phyloP scores from a whole-genome alignment of 768 basidiomycete species.

The Agrocybe chaxingu region DNA sequence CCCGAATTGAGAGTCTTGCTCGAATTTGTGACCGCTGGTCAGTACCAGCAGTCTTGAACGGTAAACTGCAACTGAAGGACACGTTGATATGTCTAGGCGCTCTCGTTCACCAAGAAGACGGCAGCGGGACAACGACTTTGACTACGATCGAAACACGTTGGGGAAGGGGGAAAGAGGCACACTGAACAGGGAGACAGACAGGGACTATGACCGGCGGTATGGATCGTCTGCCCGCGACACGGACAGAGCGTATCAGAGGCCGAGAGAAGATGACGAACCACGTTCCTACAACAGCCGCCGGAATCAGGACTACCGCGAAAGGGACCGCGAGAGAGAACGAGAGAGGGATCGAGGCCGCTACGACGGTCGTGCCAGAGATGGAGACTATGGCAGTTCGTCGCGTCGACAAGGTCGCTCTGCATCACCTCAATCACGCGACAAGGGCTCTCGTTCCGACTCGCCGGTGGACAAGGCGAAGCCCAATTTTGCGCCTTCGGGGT shows the following conservation, averaged over 20 bases:
- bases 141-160: no score
- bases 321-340: conserved; percentile 15
- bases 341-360: conserved; percentile 11
- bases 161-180: not conserved
- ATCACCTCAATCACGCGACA: conserved; percentile 48
- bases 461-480: conserved; percentile 68
- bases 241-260: not conserved
- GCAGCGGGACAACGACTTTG: conserved; percentile 2
- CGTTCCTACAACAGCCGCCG: not conserved
- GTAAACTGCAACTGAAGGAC: conserved; percentile 10
- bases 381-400: conserved; percentile 26
- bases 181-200: conserved; percentile 6
- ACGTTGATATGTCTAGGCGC: conserved; percentile 13
- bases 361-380: conserved; percentile 21
- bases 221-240: conserved; percentile 1
- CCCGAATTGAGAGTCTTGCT: no score
- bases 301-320: conserved; percentile 7
- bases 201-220: not conserved
- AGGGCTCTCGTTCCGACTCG: conserved; percentile 40
- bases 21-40: no score
- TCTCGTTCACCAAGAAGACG: conserved; percentile 16
- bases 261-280: conserved; percentile 8
- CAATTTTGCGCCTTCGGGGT: conserved; percentile 84
- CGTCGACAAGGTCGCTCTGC: conserved; percentile 48
- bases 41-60: not conserved